Percentiles rank a stretch among this genome's conserved stretches.
These are phyloP conservation scores for Coemansia sp. DNA, from an alignment of 192 early-diverging fungal species.

Conservation along the genomic window DNA sequence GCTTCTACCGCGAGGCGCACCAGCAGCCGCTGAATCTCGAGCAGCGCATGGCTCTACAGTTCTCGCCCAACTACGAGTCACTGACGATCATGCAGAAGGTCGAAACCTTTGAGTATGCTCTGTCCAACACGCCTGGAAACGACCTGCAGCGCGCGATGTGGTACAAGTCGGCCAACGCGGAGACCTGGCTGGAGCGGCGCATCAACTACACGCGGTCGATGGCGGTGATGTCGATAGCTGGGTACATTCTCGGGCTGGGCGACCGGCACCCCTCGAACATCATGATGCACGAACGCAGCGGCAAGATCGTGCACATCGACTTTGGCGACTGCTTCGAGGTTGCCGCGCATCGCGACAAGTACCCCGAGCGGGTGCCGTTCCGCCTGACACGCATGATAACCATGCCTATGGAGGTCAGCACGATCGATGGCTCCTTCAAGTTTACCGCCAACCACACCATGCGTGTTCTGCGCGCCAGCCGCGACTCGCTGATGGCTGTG, in stretches of 20 bases:
- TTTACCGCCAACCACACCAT: constrained; percentile 96
- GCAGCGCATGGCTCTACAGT: constrained; percentile 83
- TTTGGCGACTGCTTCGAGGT: constrained; percentile 99
- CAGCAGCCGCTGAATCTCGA: constrained; percentile 90
- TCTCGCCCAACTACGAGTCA: constrained; percentile 93
- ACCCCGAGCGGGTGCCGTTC: constrained; percentile 99
- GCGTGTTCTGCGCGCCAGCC: constrained; percentile 93
- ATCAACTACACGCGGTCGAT: constrained; percentile 96
- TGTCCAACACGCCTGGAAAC: constrained; percentile 93
- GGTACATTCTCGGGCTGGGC: constrained; percentile 95
- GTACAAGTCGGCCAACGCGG: constrained; percentile 95
- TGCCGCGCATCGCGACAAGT: constrained; percentile 94
- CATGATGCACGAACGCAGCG: constrained; percentile 91
- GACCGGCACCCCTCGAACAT: constrained; percentile 98
- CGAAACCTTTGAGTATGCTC: constrained; percentile 92
- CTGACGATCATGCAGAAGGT: constrained; percentile 92
- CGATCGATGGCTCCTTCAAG: constrained; percentile 95
- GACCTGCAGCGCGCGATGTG: constrained; percentile 95
- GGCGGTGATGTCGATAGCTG: constrained; percentile 99
- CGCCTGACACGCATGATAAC: constrained; percentile 96
- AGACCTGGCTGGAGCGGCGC: constrained; percentile 96
- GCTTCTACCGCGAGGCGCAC: constrained; percentile 82
- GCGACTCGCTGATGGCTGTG: constrained; percentile 98
- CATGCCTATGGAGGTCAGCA: constrained; percentile 97
- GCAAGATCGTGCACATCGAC: constrained; percentile 98